phyloP scores from a whole-genome alignment of 2,329 filamentous ascomycete species.

The Pseudonectria buxi region DNA sequence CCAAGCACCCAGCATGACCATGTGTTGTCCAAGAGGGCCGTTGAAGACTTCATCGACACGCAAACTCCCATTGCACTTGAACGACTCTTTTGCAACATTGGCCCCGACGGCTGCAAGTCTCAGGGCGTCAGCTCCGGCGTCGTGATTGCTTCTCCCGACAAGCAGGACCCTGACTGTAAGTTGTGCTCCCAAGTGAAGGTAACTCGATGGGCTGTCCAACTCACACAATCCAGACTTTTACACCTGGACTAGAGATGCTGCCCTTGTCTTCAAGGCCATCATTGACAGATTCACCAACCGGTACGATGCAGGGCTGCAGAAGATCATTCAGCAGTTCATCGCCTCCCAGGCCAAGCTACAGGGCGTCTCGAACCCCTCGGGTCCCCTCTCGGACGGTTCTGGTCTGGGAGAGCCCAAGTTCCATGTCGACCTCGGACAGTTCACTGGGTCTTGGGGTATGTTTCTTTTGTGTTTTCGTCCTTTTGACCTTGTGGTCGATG shows the following conservation, averaged over 20 bases:
- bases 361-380: conserved; percentile 62
- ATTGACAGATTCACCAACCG: conserved; percentile 57
- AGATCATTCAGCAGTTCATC: conserved; percentile 61
- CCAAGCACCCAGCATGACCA: conserved; percentile 27
- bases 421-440: conserved; percentile 55
- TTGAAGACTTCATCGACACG: conserved; percentile 46
- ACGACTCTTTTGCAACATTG: conserved; percentile 54
- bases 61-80: conserved; percentile 46
- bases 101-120: conserved; percentile 44
- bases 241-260: conserved; percentile 72
- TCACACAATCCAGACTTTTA: conserved; percentile 54
- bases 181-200: conserved; percentile 1
- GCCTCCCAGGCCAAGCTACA: conserved; percentile 60
- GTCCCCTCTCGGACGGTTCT: conserved; percentile 42
- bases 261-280: conserved; percentile 61
- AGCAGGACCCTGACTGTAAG: conserved; percentile 49
- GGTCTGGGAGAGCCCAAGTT: conserved; percentile 70
- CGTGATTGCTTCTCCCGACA: conserved; percentile 52
- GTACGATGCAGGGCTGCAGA: conserved; percentile 53
- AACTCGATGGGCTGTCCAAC: no score
- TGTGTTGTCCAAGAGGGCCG: conserved; percentile 38
- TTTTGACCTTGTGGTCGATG: no score
- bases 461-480: not conserved
- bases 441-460: conserved; percentile 59
- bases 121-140: conserved; percentile 41